Evolutionary conservation across 495 filamentous ascomycete genomes (phyloP).

Genomic region (Darksidea phi): DNA sequence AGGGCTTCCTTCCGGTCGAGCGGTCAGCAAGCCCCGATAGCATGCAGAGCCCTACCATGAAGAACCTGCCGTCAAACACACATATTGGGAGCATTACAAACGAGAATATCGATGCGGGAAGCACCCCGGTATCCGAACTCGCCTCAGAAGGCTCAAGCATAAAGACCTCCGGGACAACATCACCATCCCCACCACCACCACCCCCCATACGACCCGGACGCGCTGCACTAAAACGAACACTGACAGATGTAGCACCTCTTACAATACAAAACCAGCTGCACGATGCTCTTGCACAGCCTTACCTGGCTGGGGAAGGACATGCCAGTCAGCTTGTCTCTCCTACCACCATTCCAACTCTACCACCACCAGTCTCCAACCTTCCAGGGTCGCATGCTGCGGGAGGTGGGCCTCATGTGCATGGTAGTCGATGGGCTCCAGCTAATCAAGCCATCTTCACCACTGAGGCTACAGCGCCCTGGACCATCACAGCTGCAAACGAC

Average conservation of each 20-base stretch:
- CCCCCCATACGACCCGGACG: slow-evolving; percentile 54
- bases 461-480: slow-evolving; percentile 83
- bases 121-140: slow-evolving; percentile 10
- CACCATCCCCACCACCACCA: slow-evolving; percentile 39
- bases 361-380: background rate
- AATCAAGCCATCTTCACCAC: slow-evolving; percentile 97
- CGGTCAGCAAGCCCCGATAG: slow-evolving; percentile 53
- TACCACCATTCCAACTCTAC: slow-evolving; percentile 45
- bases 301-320: slow-evolving; percentile 40
- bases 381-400: slow-evolving; percentile 23
- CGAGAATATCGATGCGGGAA: slow-evolving; percentile 9
- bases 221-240: slow-evolving; percentile 79
- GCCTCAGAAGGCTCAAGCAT: slow-evolving; percentile 15
- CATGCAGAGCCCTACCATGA: slow-evolving; percentile 44
- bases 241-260: slow-evolving; percentile 73
- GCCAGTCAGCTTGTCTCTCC: slow-evolving; percentile 49
- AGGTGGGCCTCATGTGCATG: slow-evolving; percentile 59
- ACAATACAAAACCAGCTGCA: slow-evolving; percentile 79
- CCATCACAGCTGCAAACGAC: slow-evolving; percentile 95
- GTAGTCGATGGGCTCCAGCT: slow-evolving; percentile 84
- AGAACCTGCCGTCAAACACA: background rate
- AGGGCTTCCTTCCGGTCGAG: slow-evolving; percentile 53
- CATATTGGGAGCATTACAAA: background rate
- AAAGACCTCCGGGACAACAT: slow-evolving; percentile 8
- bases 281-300: slow-evolving; percentile 86